Base-by-base conservation (phyloP, 345 rosid genomes). In the Carallia brachiata region DNA sequence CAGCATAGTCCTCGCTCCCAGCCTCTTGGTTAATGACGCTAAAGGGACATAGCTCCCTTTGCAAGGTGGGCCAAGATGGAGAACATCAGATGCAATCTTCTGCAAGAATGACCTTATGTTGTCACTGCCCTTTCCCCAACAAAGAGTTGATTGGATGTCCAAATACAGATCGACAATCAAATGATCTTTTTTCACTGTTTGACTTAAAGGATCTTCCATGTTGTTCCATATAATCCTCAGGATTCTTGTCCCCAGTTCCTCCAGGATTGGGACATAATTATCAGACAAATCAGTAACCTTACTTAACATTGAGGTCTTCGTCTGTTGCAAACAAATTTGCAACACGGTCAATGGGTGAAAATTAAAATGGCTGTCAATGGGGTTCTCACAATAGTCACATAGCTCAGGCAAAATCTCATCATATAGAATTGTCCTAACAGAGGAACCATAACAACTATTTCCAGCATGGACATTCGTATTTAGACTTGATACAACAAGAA, bases 281-380 rank as follows among this genome's bases (percentile, higher is more conserved):
- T 81, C 86, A n/a, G 84, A 79, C 16, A 71, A 36, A 62, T 69
- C 80, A 36, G 67, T 74, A 44, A 84, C 73, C 59, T 84, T 78
- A 79, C 84, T 81, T 40, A 84, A 72, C 71, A 84, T 54, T 18
- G 97, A 91, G 19, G 93, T 86, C 79, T 94, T 94, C 75, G 91
- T 86, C 88, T 94, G 97, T 63, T 94, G 98, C 88, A 91, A 78
- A 82, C 95, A 94, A 74, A 94, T 91, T 84, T 94, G 97, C 93
- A 91, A 72, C 76, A 91, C 95, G 58, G 97, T 94, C 76, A 94
- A 82, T 9, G 88, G 87, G 65, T 94, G 97, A 71, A 94, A 94
- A 77, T 94, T 94, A 65, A 91, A 90, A 86, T 94, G 98, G 83
- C 96, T 84, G 71, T 94, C 96, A 6, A 71, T 81, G 61, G 96